Evolutionary conservation across 2,329 filamentous ascomycete species (phyloP), one percentile per base, ranked within the genome.

Genomic region (Epichloe hybrida): DNA sequence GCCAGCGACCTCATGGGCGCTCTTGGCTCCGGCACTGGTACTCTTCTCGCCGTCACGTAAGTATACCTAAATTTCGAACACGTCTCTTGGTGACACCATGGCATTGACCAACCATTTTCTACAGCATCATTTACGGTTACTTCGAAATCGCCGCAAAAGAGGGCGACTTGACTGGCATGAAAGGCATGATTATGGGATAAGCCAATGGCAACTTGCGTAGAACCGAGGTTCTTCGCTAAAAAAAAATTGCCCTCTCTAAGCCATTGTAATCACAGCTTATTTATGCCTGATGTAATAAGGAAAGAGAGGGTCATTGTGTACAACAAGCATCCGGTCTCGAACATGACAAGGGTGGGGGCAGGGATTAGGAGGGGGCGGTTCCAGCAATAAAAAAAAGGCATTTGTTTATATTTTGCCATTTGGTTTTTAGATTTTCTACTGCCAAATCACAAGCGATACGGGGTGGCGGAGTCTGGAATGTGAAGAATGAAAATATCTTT

Each of bases 61-160:
- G 88, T 85, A 60, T 50, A 81, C 56, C 52, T 17, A 20, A 39
- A 5, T 44, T 7, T 36, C 3, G 5, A 21, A 20, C 17, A 12
- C 3, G n/a, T 7, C 9, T 15, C 4, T 5, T 3, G 21, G 4
- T n/a, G 8, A 36, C 17, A 8, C 17, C n/a, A 20, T n/a, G 21
- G 13, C 31, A 20, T 17, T 52, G 17, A 48, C 43, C 48, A 46
- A 51, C 47, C 2, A 11, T 4, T 13, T 11, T 1, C 2, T 0
- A 8, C 60, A 94, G 88, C 55, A 98, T 98, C 68, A 98, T 98
- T 71, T 98, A 98, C 71, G 88, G 90, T 58, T 98, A 98, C 76
- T 98, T 98, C 64, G 93, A 98, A 71, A 98, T 98, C 64, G 93
- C 93, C 23, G 94, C 94, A 63, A 96, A 96, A 74, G 93, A 98